Conservation (phyloP, 768 basidiomycete genomes). For the Crepidotus variabilis region DNA sequence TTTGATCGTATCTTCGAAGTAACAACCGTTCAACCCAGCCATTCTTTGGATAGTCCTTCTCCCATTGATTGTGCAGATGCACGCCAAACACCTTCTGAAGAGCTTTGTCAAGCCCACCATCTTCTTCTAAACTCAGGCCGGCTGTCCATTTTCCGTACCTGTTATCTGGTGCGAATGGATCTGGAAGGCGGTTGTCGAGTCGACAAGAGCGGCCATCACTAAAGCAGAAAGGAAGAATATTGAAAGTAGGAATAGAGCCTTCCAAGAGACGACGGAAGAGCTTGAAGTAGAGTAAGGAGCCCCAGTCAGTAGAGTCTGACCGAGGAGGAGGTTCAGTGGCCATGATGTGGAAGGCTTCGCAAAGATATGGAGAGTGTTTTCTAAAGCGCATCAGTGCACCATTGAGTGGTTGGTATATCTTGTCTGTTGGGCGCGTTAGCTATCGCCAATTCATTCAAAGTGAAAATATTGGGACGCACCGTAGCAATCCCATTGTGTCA, state of each 20-base stretch:
- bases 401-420: conserved; percentile 63
- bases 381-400: conserved; percentile 95
- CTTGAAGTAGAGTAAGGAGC: conserved; percentile 85
- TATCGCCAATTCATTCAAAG: not conserved
- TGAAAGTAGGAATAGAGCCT: conserved; percentile 75
- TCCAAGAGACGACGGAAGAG: conserved; percentile 84
- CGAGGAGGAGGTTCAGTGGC: conserved; percentile 67
- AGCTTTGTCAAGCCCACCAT: conserved; percentile 58
- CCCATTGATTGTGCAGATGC: conserved; percentile 96
- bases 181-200: conserved; percentile 90
- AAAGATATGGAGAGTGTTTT: conserved; percentile 90
- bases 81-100: conserved; percentile 78
- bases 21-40: conserved; percentile 90
- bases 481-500: conserved; percentile 99
- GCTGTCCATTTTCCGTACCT: conserved; percentile 62
- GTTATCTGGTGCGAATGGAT: conserved; percentile 71
- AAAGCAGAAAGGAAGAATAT: conserved; percentile 93
- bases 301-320: conserved; percentile 89
- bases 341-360: conserved; percentile 95
- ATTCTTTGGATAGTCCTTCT: conserved; percentile 72
- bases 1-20: conserved; percentile 55
- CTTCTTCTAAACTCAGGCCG: conserved; percentile 56
- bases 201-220: conserved; percentile 88
- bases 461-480: conserved; percentile 43
- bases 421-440: conserved; percentile 24